Base-by-base conservation (phyloP, 495 filamentous ascomycete genomes). In the Lophiostoma macrostomum region DNA sequence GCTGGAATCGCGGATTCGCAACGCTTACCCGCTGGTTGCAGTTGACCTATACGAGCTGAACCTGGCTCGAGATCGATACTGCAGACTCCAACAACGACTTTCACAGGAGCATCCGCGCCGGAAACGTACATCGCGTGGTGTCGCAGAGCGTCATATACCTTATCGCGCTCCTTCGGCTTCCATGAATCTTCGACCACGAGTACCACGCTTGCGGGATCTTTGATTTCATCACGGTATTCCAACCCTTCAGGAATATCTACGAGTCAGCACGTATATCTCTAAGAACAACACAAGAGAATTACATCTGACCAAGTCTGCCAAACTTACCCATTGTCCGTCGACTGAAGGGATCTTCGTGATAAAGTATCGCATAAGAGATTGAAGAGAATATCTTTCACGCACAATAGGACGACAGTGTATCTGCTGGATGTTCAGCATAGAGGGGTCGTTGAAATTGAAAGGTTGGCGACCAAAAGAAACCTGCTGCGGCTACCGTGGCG, bases 361-460 rank as follows among this genome's bases (percentile, higher is more conserved):
- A n/a, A n/a, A n/a, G n/a, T n/a, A n/a, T n/a, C n/a, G n/a, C n/a
- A n/a, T n/a, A n/a, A n/a, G n/a, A n/a, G n/a, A n/a, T n/a, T n/a
- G n/a, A n/a, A n/a, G n/a, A n/a, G n/a, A n/a, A n/a, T n/a, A n/a
- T n/a, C n/a, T n/a, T n/a, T n/a, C n/a, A n/a, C n/a, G n/a, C n/a
- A n/a, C 40, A 45, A 30, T 61, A 61, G 5, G 49, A 49, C 13
- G 45, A 25, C 13, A 61, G 0, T 7, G 58, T 61, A 31, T 61
- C 58, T n/a, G 56, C 46, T 5, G 58, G 51, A 30, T 31, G 56
- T 6, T 45, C 34, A 13, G 53, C 51, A 56, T 51, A 37, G 40
- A 38, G 29, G 18, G 51, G 46, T 28, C 58, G 37, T 30, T 61
- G 58, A 23, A 51, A 61, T n/a, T 53, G 51, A 32, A 61, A 61